Conservation (phyloP, 495 filamentous ascomycete species). For the Penicillium macrosclerotiorum region DNA sequence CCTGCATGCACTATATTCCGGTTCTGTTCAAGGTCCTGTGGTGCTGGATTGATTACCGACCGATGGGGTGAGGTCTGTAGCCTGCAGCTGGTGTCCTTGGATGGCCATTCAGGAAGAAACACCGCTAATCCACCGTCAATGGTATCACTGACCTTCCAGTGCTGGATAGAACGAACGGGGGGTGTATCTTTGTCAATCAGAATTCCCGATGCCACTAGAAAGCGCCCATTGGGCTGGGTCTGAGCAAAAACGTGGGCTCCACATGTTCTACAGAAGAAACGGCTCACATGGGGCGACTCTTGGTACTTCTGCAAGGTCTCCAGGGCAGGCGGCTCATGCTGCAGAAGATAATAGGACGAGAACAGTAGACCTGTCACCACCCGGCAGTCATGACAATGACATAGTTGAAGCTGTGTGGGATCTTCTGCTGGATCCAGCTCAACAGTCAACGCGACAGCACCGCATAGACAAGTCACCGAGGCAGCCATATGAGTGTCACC, state of each 20-base stretch:
- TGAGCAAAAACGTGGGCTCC: conserved; percentile 60
- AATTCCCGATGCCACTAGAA: conserved; percentile 42
- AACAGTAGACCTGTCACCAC: conserved; percentile 57
- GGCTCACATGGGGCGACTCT: conserved; percentile 44
- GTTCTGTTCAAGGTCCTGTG: background rate
- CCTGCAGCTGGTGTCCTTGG: conserved; percentile 15
- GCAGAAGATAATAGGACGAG: conserved; percentile 49
- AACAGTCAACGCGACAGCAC: conserved; percentile 42
- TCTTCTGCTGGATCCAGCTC: conserved; percentile 27
- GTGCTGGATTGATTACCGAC: background rate
- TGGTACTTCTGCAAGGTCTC: conserved; percentile 47
- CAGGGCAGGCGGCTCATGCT: conserved; percentile 29
- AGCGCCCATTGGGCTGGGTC: conserved; percentile 27
- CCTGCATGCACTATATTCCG: conserved; percentile 27
- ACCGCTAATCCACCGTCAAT: conserved; percentile 56
- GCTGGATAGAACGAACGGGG: conserved; percentile 38
- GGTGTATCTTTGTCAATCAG: conserved; percentile 32
- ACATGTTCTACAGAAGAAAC: conserved; percentile 69
- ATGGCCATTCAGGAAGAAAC: conserved; percentile 38
- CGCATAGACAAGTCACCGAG: conserved; percentile 58
- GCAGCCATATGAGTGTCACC: conserved; percentile 11
- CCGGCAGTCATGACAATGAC: conserved; percentile 65
- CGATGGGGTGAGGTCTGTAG: background rate
- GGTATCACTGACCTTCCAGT: conserved; percentile 51
- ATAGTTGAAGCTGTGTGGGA: conserved; percentile 45